Evolutionary conservation across 148 eudicot species (phyloP).

Genomic region (Fallopia convolvulus): DNA sequence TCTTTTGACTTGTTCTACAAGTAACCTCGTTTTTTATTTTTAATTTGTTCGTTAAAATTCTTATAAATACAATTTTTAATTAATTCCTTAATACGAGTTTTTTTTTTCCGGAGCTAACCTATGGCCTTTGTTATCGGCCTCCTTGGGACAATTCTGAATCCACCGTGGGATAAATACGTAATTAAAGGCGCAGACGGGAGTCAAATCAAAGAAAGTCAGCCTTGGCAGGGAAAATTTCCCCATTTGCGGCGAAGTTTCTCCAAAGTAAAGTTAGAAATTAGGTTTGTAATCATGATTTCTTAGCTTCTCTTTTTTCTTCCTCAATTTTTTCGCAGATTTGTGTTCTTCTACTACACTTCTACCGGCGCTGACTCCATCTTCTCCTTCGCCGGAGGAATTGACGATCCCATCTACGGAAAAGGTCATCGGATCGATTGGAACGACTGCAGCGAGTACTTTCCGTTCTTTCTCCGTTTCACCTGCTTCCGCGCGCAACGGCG

Average conservation of each 20-base stretch:
- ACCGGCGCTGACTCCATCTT: conserved; percentile 6
- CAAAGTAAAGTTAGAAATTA: neutral
- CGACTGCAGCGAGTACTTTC: conserved; percentile 56
- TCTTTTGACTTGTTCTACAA: no score
- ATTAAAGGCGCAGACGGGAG: no score
- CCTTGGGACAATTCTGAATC: no score
- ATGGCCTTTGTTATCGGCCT: no score
- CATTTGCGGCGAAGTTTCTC: neutral
- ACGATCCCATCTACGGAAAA: conserved; percentile 26
- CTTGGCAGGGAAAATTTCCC: no score
- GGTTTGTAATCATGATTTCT: neutral
- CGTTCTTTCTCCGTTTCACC: conserved; percentile 35
- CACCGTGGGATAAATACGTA: no score
- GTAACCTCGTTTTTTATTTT: no score
- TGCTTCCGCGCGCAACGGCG: conserved; percentile 7
- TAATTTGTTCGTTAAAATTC: no score
- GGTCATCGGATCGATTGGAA: conserved; percentile 45
- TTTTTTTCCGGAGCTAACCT: no score
- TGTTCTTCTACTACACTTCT: neutral
- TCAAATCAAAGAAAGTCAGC: no score
- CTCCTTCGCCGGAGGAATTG: neutral
- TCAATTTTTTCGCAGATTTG: neutral
- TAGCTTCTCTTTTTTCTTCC: neutral
- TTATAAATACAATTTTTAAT: no score
- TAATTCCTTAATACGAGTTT: no score